Conservation (phyloP, 306 rosid species). For the Cucurbita ficifolia region DNA sequence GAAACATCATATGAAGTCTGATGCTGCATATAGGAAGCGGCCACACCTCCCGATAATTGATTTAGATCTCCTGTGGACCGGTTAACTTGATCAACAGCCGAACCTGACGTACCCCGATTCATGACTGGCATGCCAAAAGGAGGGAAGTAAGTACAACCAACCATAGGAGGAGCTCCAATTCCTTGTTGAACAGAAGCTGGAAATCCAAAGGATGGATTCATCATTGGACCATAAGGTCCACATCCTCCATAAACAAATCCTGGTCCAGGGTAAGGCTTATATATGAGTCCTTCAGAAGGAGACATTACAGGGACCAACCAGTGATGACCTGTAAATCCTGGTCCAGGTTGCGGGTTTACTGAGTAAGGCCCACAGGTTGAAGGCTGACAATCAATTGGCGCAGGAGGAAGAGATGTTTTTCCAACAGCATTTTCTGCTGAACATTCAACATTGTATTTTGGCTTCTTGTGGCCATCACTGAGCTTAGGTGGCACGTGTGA, state of each 20-base stretch:
- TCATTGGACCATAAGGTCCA: slow-evolving; percentile 45
- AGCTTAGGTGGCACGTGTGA: slow-evolving; percentile 23
- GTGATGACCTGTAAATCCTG: slow-evolving; percentile 14
- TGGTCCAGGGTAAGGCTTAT: slow-evolving; percentile 78
- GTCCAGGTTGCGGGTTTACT: slow-evolving; percentile 28
- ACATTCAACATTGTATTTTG: slow-evolving; percentile 46
- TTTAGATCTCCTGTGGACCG: slow-evolving; percentile 19
- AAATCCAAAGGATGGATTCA: slow-evolving; percentile 48
- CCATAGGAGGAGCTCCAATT: slow-evolving; percentile 22
- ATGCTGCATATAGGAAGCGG: slow-evolving; percentile 1
- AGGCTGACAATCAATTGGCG: slow-evolving; percentile 24
- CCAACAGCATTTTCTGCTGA: slow-evolving; percentile 88
- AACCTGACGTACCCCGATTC: slow-evolving; percentile 40
- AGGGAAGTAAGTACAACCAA: slow-evolving; percentile 40
- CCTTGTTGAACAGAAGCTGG: slow-evolving; percentile 39
- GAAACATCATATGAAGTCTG: slow-evolving; percentile 32
- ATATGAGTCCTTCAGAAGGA: slow-evolving; percentile 84
- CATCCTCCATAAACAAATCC: slow-evolving; percentile 46
- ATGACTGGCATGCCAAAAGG: slow-evolving; percentile 52
- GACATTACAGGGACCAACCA: slow-evolving; percentile 84
- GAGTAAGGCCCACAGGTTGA: slow-evolving; percentile 30
- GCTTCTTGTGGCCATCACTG: slow-evolving; percentile 38
- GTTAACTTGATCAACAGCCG: slow-evolving; percentile 40
- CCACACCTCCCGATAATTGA: slow-evolving; percentile 2
- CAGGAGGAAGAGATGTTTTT: slow-evolving; percentile 42